Evolutionary conservation across 2,329 filamentous ascomycete genomes (phyloP).

Genomic region (Lachnellula hyalina): DNA sequence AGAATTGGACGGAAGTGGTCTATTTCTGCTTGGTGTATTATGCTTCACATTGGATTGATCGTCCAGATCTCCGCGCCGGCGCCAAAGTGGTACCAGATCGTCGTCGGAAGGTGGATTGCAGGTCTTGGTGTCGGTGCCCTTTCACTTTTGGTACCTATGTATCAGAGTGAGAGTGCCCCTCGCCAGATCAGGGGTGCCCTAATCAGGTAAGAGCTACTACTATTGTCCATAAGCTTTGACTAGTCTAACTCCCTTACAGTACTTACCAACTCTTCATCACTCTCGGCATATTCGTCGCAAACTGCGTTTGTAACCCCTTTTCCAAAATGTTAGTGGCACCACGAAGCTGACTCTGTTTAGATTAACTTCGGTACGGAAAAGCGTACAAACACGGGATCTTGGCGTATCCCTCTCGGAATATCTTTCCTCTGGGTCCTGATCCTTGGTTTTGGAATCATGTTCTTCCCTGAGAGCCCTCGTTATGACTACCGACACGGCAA

Average conservation of each 20-base stretch:
- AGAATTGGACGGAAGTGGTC: slow-evolving; percentile 54
- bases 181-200: slow-evolving; percentile 57
- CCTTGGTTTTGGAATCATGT: slow-evolving; percentile 46
- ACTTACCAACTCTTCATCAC: slow-evolving; percentile 69
- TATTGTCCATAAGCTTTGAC: background rate
- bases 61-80: slow-evolving; percentile 55
- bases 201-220: slow-evolving; percentile 32
- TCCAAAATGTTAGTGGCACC: background rate
- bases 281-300: slow-evolving; percentile 56
- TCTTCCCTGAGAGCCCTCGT: slow-evolving; percentile 51
- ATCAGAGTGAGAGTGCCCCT: slow-evolving; percentile 57
- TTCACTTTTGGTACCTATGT: slow-evolving; percentile 60
- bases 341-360: background rate
- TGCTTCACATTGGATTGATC: slow-evolving; percentile 59
- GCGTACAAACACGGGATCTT: slow-evolving; percentile 39
- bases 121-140: slow-evolving; percentile 63
- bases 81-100: slow-evolving; percentile 43
- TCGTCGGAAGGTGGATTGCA: slow-evolving; percentile 58
- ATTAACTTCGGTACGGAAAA: slow-evolving; percentile 45
- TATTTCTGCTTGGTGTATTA: slow-evolving; percentile 44
- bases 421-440: slow-evolving; percentile 47
- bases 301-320: slow-evolving; percentile 28
- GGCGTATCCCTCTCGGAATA: slow-evolving; percentile 56
- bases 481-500: slow-evolving; percentile 45
- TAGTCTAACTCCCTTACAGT: slow-evolving; percentile 26